Conservation (phyloP, 1,284 basidiomycete genomes). For the Tausonia pullulans region DNA sequence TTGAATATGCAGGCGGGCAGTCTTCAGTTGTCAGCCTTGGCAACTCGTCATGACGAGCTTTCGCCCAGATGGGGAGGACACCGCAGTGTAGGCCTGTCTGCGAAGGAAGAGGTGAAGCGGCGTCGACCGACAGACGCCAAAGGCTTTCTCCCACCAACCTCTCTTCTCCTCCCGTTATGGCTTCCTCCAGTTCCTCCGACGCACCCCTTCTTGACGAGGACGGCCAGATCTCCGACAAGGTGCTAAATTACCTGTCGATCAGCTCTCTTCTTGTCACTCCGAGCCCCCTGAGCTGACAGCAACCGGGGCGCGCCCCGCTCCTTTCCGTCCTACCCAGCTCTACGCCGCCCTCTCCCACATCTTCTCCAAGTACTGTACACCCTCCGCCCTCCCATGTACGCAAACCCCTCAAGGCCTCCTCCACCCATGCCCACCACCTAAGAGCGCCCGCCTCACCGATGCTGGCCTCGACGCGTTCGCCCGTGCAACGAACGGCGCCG, state of each 20-base stretch:
- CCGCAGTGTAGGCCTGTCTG: no score
- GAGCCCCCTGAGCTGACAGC: not conserved
- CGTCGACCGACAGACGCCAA: no score
- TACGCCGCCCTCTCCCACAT: constrained; percentile 9
- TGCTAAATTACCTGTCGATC: not conserved
- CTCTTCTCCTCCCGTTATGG: no score
- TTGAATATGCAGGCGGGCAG: no score
- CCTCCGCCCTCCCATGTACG: not conserved
- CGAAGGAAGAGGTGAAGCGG: no score
- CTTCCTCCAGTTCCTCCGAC: no score
- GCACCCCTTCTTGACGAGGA: not conserved
- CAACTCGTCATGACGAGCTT: no score
- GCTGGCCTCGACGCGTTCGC: constrained; percentile 4
- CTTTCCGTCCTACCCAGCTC: constrained; percentile 4
- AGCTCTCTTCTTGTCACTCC: no score
- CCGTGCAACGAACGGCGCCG: constrained; percentile 2
- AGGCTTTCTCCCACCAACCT: no score
- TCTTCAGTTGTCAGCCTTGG: no score
- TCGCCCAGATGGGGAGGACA: no score
- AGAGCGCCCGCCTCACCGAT: not conserved
- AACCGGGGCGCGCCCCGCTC: not conserved
- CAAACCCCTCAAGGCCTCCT: constrained; percentile 7
- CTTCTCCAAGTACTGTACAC: constrained; percentile 7
- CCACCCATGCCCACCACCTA: constrained; percentile 7
- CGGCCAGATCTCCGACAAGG: not conserved